Percentiles rank a stretch among this genome's conserved stretches.
phyloP scores from a whole-genome alignment of 225 moss, liverwort and hornwort genomes.

The Marchantia paleacea region DNA sequence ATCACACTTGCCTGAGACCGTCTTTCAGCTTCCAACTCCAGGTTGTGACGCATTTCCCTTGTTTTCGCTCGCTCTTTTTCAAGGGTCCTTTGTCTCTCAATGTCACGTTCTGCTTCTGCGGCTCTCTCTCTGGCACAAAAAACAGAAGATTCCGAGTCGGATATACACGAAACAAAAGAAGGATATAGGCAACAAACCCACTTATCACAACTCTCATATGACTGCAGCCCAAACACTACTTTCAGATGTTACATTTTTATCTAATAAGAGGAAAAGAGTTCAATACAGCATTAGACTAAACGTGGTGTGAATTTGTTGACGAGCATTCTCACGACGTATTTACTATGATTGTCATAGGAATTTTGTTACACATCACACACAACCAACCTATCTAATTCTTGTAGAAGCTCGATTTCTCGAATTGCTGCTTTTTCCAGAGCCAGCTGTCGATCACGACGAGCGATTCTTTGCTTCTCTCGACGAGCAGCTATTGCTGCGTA shows the following conservation, averaged over 20 bases:
- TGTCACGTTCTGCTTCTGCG: constrained; percentile 72
- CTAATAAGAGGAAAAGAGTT: too few species aligned
- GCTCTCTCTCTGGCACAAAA: constrained; percentile 59
- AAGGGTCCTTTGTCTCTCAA: constrained; percentile 71
- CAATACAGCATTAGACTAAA: too few species aligned
- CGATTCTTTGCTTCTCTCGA: constrained; percentile 70
- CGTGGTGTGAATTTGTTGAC: too few species aligned
- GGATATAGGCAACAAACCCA: background rate
- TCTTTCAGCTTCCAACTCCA: constrained; percentile 76
- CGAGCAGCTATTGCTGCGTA: constrained; percentile 57
- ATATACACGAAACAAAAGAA: background rate
- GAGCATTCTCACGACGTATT: too few species aligned
- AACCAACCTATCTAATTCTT: constrained; percentile 68
- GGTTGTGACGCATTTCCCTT: constrained; percentile 65
- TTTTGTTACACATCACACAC: background rate
- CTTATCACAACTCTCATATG: too few species aligned
- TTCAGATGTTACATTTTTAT: too few species aligned
- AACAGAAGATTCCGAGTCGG: background rate
- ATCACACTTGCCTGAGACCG: constrained; percentile 67
- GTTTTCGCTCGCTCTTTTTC: constrained; percentile 92
- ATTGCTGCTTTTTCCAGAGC: constrained; percentile 64
- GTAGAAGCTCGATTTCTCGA: constrained; percentile 66
- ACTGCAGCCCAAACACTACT: too few species aligned
- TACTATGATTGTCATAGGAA: too few species aligned
- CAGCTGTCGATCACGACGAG: constrained; percentile 64